These are phyloP conservation scores for Ophiostoma ulmi DNA, from an alignment of 2,329 filamentous ascomycete species.

Conservation along the genomic window DNA sequence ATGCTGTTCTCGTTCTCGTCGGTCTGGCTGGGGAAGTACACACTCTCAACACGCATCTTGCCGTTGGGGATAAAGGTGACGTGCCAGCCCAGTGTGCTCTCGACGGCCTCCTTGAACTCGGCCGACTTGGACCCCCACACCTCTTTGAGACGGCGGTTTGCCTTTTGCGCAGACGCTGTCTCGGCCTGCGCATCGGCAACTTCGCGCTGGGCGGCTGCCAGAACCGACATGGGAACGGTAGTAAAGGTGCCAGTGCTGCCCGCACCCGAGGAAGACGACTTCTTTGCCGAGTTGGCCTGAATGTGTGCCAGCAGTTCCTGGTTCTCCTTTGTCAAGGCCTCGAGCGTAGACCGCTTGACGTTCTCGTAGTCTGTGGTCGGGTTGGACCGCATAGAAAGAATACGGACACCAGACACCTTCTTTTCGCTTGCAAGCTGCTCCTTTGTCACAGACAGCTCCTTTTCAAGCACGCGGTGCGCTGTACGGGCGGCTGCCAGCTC, in stretches of 20 bases:
- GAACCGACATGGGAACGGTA: conserved; percentile 68
- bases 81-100: conserved; percentile 86
- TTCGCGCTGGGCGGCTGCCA: conserved; percentile 70
- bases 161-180: conserved; percentile 71
- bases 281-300: conserved; percentile 35
- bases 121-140: conserved; percentile 82
- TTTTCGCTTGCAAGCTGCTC: conserved; percentile 65
- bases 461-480: conserved; percentile 63
- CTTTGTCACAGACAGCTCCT: conserved; percentile 66
- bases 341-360: conserved; percentile 75
- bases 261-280: neutral
- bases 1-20: conserved; percentile 69
- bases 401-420: conserved; percentile 67
- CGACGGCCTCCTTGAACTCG: conserved; percentile 94
- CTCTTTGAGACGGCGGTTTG: conserved; percentile 78
- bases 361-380: conserved; percentile 81
- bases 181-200: conserved; percentile 66
- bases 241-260: conserved; percentile 38
- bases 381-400: conserved; percentile 85
- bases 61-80: conserved; percentile 96
- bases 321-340: conserved; percentile 76
- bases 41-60: conserved; percentile 83
- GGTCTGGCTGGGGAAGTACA: conserved; percentile 67
- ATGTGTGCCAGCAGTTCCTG: conserved; percentile 72
- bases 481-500: conserved; percentile 66